Evolutionary conservation across 371 early-diverging fungal genomes (phyloP).

Genomic region (Nosema granulosis): DNA sequence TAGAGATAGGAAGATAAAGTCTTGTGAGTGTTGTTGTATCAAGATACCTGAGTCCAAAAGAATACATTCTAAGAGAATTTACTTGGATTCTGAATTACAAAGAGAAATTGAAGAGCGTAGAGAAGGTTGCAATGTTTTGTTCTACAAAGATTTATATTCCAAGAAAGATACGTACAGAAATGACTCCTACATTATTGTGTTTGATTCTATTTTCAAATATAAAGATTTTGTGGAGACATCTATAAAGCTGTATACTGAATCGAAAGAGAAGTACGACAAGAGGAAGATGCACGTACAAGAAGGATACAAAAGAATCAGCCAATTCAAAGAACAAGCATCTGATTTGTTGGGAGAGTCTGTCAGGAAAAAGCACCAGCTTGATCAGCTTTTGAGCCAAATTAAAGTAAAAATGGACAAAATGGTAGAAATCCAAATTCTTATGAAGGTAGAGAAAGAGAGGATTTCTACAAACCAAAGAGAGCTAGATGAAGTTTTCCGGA

Average conservation of each 20-base stretch:
- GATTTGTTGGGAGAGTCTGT: conserved; percentile 1
- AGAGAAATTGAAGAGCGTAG: too few species aligned
- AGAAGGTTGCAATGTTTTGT: too few species aligned
- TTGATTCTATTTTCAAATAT: background rate
- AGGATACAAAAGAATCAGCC: conserved; percentile 32
- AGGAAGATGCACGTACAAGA: conserved; percentile 7
- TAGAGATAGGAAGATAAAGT: too few species aligned
- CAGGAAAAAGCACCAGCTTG: background rate
- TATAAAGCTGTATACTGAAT: background rate
- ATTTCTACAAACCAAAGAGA: conserved; percentile 75
- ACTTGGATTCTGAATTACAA: too few species aligned
- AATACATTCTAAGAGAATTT: too few species aligned
- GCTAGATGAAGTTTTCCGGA: conserved; percentile 73
- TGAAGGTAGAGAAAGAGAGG: conserved; percentile 68
- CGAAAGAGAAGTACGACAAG: background rate
- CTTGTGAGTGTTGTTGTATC: too few species aligned
- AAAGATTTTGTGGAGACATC: conserved; percentile 10
- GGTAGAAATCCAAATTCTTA: conserved; percentile 74
- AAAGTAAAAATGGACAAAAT: conserved; percentile 68
- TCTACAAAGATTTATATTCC: too few species aligned
- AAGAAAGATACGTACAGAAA: too few species aligned
- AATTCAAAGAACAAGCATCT: conserved; percentile 13
- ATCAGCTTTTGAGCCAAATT: background rate
- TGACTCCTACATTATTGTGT: too few species aligned
- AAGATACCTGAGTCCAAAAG: too few species aligned